Evolutionary conservation across 2,329 filamentous ascomycete species (phyloP), one percentile per base, ranked within the genome.

Genomic region (Ophiosphaerella narmari): DNA sequence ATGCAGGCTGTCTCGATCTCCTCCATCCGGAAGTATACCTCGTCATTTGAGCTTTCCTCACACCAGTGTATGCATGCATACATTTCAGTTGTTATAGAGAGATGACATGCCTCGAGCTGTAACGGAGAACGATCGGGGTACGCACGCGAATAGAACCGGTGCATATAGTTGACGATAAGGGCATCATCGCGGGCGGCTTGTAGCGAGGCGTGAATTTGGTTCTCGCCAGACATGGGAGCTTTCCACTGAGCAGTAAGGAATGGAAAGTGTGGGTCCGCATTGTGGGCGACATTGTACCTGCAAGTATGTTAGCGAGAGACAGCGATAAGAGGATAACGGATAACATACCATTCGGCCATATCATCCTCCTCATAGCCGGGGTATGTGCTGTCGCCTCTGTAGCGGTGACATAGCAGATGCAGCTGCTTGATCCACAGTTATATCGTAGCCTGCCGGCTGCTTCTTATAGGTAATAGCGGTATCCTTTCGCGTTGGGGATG

Each of bases 181-280:
- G 56, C 44, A 13, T 50, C 54, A 34, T 54, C 46, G 39, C 56
- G 54, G 26, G 54, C 50, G 26, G 50, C 54, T 49, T 59, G 43
- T 14, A 53, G 54, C 43, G 5, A 29, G 7, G 26, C 26, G 26
- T 29, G 26, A 11, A 38, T 60, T 13, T 38, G 50, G 43, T 50
- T 57, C 36, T 60, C 48, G 36, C 52, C 35, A 43, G 26, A 51
- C 13, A 47, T 48, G 26, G 49, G 38, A n/a, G 49, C 39, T 36
- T 60, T 60, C 57, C 44, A 58, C 23, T 58, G 39, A 13, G 49
- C 50, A n/a, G 57, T 60, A 35, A 55, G 48, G 36, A 60, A 56
- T 13, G 52, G 53, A 41, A 57, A 59, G 48, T 55, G 48, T 26
- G 45, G 49, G 39, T 51, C 39, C 16, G 26, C 26, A 11, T 29